phyloP scores from a whole-genome alignment of 2,329 filamentous ascomycete genomes.

The Trichoderma cornu-damae region DNA sequence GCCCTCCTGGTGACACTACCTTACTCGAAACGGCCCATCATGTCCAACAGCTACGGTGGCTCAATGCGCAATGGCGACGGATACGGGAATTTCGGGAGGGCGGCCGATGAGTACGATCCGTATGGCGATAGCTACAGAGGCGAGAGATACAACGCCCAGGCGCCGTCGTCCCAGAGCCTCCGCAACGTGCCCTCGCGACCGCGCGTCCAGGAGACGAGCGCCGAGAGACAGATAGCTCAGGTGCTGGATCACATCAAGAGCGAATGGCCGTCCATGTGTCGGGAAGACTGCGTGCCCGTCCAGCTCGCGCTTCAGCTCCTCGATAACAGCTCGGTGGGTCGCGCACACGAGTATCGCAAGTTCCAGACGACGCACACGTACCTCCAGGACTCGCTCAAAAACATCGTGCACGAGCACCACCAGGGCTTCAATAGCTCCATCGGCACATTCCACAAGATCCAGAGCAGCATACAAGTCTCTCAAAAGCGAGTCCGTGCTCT shows the following conservation, averaged over 20 bases:
- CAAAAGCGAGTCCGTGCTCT: constrained; percentile 78
- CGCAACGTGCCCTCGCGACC: constrained; percentile 35
- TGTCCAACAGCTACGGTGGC: constrained; percentile 49
- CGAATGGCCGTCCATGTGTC: constrained; percentile 90
- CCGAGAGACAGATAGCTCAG: constrained; percentile 53
- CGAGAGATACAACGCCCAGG: constrained; percentile 37
- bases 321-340: constrained; percentile 86
- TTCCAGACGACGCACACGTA: constrained; percentile 81
- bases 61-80: constrained; percentile 37
- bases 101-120: constrained; percentile 47
- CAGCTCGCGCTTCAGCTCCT: constrained; percentile 93
- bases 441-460: constrained; percentile 97
- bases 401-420: constrained; percentile 96
- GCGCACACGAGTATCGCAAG: constrained; percentile 79
- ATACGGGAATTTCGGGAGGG: constrained; percentile 40
- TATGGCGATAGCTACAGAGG: constrained; percentile 42
- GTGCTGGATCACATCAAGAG: constrained; percentile 77
- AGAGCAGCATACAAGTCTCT: constrained; percentile 82
- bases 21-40: constrained; percentile 30
- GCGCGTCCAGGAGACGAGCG: constrained; percentile 42
- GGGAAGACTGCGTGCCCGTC: constrained; percentile 83
- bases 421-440: constrained; percentile 99
- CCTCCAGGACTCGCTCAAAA: constrained; percentile 87
- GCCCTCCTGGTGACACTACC: constrained; percentile 18
- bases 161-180: constrained; percentile 32